These are phyloP conservation scores for Xerophyta viscosa DNA, from an alignment of 106 monocot genomes.

Conservation along the genomic window DNA sequence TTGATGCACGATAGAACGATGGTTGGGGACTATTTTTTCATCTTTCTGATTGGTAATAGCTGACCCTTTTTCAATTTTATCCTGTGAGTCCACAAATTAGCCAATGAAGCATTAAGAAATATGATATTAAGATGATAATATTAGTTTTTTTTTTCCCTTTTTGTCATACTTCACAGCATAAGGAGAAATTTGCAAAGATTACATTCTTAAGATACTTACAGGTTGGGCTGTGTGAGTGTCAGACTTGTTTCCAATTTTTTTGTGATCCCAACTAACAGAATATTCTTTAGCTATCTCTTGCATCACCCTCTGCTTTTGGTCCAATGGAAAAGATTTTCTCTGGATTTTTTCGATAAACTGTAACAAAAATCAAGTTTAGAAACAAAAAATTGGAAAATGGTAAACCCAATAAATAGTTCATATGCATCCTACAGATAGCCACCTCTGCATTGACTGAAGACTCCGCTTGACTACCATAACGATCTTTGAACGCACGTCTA, in stretches of 20 bases:
- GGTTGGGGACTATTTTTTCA: too few species aligned
- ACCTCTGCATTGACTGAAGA: conserved; percentile 58
- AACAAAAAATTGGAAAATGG: too few species aligned
- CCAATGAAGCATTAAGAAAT: too few species aligned
- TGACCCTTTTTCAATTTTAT: conserved; percentile 10
- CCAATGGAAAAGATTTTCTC: conserved; percentile 42
- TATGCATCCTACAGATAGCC: too few species aligned
- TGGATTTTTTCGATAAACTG: conserved; percentile 63
- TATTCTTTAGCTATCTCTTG: conserved; percentile 61
- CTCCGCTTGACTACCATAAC: conserved; percentile 54
- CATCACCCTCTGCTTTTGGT: conserved; percentile 66
- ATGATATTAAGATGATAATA: too few species aligned
- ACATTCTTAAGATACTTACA: conserved; percentile 17
- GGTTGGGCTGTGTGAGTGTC: conserved; percentile 13
- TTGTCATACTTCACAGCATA: too few species aligned
- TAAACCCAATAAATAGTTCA: too few species aligned
- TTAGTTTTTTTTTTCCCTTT: too few species aligned
- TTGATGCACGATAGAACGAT: conserved; percentile 2
- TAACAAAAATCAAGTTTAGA: too few species aligned
- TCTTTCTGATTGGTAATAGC: conserved; percentile 1
- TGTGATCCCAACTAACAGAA: conserved; percentile 44
- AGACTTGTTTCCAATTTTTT: conserved; percentile 18
- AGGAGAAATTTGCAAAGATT: too few species aligned
- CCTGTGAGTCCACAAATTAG: conserved; percentile 20
- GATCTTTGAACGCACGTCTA: conserved; percentile 36